Conservation (phyloP, 2,329 filamentous ascomycete genomes). For the Colletotrichum sp. region DNA sequence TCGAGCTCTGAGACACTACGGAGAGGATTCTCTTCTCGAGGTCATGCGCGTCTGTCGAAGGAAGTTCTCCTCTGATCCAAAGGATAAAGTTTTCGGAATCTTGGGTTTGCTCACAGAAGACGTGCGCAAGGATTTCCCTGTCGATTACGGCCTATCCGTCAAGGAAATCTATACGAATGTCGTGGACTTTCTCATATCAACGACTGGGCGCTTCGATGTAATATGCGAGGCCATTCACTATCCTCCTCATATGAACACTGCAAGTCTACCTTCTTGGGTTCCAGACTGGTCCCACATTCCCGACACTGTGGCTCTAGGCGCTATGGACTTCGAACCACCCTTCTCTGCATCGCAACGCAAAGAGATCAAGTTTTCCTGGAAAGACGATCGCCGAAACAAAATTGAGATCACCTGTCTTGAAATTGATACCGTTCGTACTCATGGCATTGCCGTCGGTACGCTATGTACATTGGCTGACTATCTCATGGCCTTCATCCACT, state of each 20-base stretch:
- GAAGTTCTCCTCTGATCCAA: conserved; percentile 25
- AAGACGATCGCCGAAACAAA: conserved; percentile 26
- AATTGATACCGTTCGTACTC: conserved; percentile 27
- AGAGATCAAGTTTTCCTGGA: conserved; percentile 26
- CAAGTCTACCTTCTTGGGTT: conserved; percentile 36
- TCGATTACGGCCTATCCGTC: conserved; percentile 34
- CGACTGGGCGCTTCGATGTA: conserved; percentile 32
- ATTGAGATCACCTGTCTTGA: conserved; percentile 32
- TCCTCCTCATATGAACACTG: conserved; percentile 26
- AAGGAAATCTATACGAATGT: conserved; percentile 38
- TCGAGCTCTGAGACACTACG: not conserved
- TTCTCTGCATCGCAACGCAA: conserved; percentile 27
- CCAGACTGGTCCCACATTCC: conserved; percentile 38
- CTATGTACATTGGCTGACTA: conserved; percentile 31
- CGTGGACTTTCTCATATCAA: conserved; percentile 33
- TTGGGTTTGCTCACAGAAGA: conserved; percentile 34
- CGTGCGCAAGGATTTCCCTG: conserved; percentile 28
- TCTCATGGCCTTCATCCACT: conserved; percentile 41
- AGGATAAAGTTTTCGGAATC: conserved; percentile 41
- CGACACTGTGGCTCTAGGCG: conserved; percentile 19
- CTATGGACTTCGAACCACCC: conserved; percentile 17
- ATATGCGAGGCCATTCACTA: conserved; percentile 39
- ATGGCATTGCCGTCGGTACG: conserved; percentile 33
- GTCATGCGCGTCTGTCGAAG: conserved; percentile 4
- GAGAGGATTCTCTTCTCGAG: conserved; percentile 21